Evolutionary conservation across 768 basidiomycete genomes (phyloP).

Genomic region (Macrolepiota fuliginosa): DNA sequence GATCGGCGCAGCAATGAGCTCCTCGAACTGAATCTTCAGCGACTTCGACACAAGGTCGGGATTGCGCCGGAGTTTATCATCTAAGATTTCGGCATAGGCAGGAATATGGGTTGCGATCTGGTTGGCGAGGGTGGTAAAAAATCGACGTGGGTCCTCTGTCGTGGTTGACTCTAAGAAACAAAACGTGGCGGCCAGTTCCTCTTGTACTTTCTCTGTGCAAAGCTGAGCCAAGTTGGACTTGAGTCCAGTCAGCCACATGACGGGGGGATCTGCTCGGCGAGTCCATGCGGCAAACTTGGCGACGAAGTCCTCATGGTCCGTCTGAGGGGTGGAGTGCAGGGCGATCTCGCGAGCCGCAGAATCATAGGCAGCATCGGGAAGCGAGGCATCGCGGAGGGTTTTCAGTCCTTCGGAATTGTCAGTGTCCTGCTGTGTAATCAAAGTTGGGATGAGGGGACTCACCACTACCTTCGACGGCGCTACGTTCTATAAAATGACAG

Average conservation of each 20-base stretch:
- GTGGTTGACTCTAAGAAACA: neutral
- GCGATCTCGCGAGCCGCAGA: neutral
- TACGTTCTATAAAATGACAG: no score
- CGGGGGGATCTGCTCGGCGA: no score
- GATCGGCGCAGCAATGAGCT: neutral
- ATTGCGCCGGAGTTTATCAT: neutral
- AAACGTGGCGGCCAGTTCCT: neutral
- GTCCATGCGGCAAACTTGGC: neutral
- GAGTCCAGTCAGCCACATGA: no score
- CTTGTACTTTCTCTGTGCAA: neutral
- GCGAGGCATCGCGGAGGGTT: no score
- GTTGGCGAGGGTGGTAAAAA: neutral
- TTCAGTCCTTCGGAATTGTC: no score
- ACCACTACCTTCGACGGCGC: neutral
- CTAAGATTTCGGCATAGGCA: neutral
- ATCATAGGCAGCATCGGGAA: neutral
- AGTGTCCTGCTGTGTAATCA: no score
- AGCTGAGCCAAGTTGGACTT: neutral
- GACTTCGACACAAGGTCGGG: neutral
- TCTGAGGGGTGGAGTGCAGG: no score
- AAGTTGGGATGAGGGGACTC: neutral
- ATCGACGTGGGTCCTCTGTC: neutral
- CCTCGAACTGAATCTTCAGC: neutral
- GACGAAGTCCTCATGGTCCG: neutral
- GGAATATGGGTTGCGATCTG: slow-evolving; percentile 1